A percentile compares a stretch with the other conserved stretches of the same genome.
phyloP scores from a whole-genome alignment of 139 green algal species.

The Medakamo hakoo region DNA sequence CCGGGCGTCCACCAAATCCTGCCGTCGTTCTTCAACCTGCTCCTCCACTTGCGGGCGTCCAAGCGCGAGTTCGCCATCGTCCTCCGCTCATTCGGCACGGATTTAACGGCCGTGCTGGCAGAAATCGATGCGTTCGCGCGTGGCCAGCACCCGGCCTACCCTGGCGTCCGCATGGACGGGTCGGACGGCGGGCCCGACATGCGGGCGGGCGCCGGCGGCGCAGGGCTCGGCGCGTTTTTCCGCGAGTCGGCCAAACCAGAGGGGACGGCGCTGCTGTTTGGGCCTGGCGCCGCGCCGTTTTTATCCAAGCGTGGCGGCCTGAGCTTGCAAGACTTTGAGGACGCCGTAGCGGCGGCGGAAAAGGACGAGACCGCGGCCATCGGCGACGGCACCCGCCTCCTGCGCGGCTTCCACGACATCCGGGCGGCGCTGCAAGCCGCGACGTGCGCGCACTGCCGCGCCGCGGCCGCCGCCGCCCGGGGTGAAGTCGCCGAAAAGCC shows the following conservation, averaged over 20 bases:
- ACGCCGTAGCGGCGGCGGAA: not conserved
- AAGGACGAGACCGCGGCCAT: not conserved
- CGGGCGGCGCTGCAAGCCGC: not conserved
- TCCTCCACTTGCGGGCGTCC: conserved; percentile 16
- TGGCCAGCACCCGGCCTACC: conserved; percentile 19
- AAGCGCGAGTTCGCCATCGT: conserved; percentile 17
- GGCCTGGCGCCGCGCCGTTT: too few relatives aligned
- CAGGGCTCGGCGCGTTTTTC: not conserved
- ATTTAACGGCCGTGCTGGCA: conserved; percentile 19
- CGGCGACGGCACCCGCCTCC: not conserved
- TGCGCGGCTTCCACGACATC: not conserved
- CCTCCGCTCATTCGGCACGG: conserved; percentile 22
- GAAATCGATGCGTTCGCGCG: conserved; percentile 22
- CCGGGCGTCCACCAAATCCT: conserved; percentile 14
- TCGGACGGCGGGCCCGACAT: conserved; percentile 17
- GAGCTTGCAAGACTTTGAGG: too few relatives aligned
- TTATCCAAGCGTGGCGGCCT: too few relatives aligned
- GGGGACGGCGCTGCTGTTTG: not conserved
- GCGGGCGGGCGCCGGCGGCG: conserved; percentile 4
- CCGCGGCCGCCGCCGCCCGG: too few relatives aligned
- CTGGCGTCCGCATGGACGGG: conserved; percentile 17
- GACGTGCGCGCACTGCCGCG: too few relatives aligned
- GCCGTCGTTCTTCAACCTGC: conserved; percentile 25
- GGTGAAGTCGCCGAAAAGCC: too few relatives aligned
- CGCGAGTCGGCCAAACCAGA: not conserved